Conservation (phyloP, 345 rosid species). For the Euphorbia tirucalli region DNA sequence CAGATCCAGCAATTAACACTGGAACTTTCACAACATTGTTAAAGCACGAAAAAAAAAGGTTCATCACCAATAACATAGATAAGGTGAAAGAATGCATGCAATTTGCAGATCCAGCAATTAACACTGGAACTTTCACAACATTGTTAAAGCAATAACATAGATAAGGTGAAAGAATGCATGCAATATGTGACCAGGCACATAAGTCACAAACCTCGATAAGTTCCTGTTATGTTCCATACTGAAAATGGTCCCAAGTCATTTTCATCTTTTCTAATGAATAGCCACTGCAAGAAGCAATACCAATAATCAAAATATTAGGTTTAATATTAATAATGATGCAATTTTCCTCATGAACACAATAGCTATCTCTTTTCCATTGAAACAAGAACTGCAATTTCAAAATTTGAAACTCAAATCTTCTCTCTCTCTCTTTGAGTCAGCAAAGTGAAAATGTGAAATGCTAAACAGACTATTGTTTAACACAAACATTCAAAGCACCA, state of each 20-base stretch:
- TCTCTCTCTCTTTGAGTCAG: neutral
- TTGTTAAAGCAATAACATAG: neutral
- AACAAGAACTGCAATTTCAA: neutral
- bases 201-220: slow-evolving; percentile 76
- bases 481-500: too few relatives aligned
- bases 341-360: neutral
- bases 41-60: too few relatives aligned
- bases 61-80: neutral
- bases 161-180: neutral
- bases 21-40: neutral
- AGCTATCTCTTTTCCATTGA: neutral
- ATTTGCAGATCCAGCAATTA: neutral
- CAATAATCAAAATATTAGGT: slow-evolving; percentile 16
- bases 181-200: neutral
- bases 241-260: slow-evolving; percentile 63
- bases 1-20: neutral
- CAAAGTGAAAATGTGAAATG: neutral
- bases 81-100: neutral
- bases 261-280: slow-evolving; percentile 59
- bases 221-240: slow-evolving; percentile 96
- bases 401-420: too few relatives aligned
- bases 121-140: neutral
- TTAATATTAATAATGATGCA: neutral
- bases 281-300: slow-evolving; percentile 63
- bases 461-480: too few relatives aligned